A percentile compares a stretch with the other conserved stretches of the same genome.
Evolutionary conservation across 73 alveolate genomes (phyloP).

Genomic region (Tetrahymena elliotti): DNA sequence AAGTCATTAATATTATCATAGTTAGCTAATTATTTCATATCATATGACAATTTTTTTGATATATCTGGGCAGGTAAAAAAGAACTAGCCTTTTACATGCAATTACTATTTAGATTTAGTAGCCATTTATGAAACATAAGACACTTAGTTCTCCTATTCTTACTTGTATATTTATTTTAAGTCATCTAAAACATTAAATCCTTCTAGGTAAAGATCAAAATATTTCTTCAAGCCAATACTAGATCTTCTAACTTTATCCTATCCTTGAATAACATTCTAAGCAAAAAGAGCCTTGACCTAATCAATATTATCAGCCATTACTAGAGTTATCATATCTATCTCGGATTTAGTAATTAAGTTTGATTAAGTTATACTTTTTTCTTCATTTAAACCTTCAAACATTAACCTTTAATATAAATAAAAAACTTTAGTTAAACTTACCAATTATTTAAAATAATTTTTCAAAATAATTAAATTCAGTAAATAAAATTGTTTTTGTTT

Average conservation of each 20-base stretch:
- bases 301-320: neutral
- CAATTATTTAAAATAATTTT: too few relatives aligned
- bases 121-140: neutral
- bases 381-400: neutral
- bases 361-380: neutral
- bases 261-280: neutral
- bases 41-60: neutral
- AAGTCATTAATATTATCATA: neutral
- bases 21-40: neutral
- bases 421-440: neutral
- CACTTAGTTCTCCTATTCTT: neutral
- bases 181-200: neutral
- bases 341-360: neutral
- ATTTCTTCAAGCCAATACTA: neutral
- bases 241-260: neutral
- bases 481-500: too few relatives aligned
- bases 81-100: neutral
- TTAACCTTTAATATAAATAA: neutral
- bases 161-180: neutral
- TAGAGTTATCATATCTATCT: neutral
- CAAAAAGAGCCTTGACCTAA: neutral
- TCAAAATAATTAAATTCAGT: neutral
- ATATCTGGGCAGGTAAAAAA: neutral
- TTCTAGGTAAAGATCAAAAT: neutral
- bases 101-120: neutral